Evolutionary conservation across 768 basidiomycete genomes (phyloP), one percentile per base, ranked within the genome.

Genomic region (Leucocoprinus birnbaumii): DNA sequence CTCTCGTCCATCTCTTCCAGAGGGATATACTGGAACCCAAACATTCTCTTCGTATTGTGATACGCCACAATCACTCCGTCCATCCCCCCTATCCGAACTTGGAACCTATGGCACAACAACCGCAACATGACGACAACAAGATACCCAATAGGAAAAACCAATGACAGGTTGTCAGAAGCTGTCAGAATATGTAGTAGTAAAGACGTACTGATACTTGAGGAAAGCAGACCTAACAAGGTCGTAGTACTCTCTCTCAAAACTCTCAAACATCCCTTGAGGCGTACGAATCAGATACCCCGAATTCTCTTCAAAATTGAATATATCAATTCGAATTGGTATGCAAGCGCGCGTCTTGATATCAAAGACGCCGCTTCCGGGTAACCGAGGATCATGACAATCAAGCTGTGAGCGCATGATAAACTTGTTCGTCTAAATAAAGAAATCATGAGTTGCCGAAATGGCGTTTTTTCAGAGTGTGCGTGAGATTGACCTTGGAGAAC

Each of bases 41-140:
- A 94, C 48, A 97, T 81, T 16, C 81, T 79, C 6, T 83, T 82
- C 0, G 91, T 95, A 58, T 96, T 97, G 64, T 93, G 91, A 64
- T 90, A 92, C 19, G 91, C 86, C 37, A 93, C 83, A 56, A 94
- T 77, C 7, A 98, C 87, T 14, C 96, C 96, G 64, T 97, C 94
- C 96, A 98, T 98, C 65, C 87, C 85, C 8, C 96, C 96, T 58
- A 99, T 98, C 3, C 96, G 86, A 2, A 83, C 95, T 77, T 99
- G 96, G 73, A 98, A 88, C 59, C 91, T 57, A n/a, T 50, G 16
- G 16, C 38, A 38, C 38, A 38, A n/a, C 38, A 31, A 16, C 13
- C 9, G 9, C 38, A 5, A 38, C 16, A 14, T 38, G 16, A 11
- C 38, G 3, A 13, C n/a, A 3, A 5, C 8, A 4, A 38, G 13